Conservation (phyloP, 352 stramenopile genomes). For the Blastocystis sp. region DNA sequence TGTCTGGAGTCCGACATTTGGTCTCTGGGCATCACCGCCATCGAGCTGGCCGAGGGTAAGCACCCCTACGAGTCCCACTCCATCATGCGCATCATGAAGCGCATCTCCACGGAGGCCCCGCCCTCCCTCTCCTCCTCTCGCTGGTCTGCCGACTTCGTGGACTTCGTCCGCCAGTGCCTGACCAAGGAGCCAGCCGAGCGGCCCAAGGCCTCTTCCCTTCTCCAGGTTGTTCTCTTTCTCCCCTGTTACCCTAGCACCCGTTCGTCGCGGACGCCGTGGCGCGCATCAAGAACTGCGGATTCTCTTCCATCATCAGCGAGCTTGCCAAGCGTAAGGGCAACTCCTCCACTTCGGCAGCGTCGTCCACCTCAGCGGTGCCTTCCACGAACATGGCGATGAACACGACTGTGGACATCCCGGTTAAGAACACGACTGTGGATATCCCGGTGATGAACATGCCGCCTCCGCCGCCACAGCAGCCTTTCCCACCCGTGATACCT, state of each 20-base stretch:
- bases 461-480: too few relatives aligned
- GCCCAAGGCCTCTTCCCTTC: constrained; percentile 79
- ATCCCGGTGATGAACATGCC: background rate
- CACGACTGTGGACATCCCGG: background rate
- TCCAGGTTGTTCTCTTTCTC: constrained; percentile 69
- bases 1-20: constrained; percentile 28
- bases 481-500: too few relatives aligned
- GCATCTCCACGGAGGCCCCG: background rate
- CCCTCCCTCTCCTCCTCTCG: background rate
- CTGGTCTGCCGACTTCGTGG: constrained; percentile 74
- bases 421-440: background rate
- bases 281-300: background rate
- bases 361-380: background rate
- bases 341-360: background rate
- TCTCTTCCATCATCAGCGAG: background rate
- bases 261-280: constrained; percentile 69
- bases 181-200: constrained; percentile 81
- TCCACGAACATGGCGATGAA: background rate
- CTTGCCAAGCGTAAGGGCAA: background rate
- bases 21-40: constrained; percentile 57
- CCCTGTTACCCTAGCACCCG: constrained; percentile 68
- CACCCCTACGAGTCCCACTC: constrained; percentile 7
- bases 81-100: background rate
- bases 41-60: constrained; percentile 49
- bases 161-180: constrained; percentile 84